Evolutionary conservation across 495 filamentous ascomycete species (phyloP).

Genomic region (Pyrenopolyporus hunteri): DNA sequence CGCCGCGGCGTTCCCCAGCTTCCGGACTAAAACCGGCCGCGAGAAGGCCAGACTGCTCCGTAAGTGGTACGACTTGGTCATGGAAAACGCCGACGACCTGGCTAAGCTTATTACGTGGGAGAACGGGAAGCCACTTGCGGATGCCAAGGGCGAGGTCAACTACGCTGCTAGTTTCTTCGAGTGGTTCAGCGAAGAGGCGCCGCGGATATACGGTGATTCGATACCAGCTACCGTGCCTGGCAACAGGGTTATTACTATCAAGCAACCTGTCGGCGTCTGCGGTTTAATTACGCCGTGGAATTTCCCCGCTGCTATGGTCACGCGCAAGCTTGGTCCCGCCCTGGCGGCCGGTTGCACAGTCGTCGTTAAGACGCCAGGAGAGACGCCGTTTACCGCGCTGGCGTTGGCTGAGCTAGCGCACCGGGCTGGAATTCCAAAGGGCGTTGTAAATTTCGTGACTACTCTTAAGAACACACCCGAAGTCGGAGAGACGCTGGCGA

Average conservation of each 20-base stretch:
- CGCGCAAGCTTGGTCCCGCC: conserved; percentile 84
- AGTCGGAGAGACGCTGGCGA: conserved; percentile 75
- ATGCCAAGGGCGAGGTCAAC: conserved; percentile 74
- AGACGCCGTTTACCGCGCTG: conserved; percentile 84
- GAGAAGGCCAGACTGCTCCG: conserved; percentile 82
- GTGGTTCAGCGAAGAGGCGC: conserved; percentile 82
- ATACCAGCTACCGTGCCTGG: conserved; percentile 72
- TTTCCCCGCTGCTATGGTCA: conserved; percentile 93
- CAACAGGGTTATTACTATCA: conserved; percentile 78
- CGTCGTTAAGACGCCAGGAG: conserved; percentile 81
- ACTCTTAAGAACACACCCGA: conserved; percentile 72
- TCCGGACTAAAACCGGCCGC: conserved; percentile 75
- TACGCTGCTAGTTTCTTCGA: conserved; percentile 82
- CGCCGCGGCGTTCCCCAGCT: conserved; percentile 73
- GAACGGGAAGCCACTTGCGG: conserved; percentile 76
- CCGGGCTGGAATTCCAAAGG: conserved; percentile 82
- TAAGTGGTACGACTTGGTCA: conserved; percentile 88
- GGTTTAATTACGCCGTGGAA: conserved; percentile 98
- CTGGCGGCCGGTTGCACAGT: conserved; percentile 78
- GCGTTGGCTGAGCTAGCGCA: conserved; percentile 83
- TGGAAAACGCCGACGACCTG: conserved; percentile 86
- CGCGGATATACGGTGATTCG: conserved; percentile 73
- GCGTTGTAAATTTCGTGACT: conserved; percentile 84
- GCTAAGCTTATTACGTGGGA: conserved; percentile 88
- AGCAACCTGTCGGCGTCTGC: conserved; percentile 91